phyloP scores from a whole-genome alignment of 202 grass and related monocot genomes.

The Setaria viridis region DNA sequence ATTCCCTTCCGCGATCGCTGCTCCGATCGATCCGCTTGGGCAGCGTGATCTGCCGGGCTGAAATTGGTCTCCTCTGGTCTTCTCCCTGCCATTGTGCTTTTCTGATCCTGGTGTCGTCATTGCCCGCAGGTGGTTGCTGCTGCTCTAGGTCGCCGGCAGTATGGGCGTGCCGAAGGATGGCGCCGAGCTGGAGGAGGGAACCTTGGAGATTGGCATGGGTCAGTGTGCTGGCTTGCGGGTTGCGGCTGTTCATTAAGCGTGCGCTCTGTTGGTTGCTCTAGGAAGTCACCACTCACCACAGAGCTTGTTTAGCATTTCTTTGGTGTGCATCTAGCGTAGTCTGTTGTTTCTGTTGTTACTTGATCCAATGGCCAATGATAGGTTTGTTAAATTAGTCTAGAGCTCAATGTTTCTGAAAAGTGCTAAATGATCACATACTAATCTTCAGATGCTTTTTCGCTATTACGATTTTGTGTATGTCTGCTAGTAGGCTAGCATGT shows the following conservation, averaged over 20 bases:
- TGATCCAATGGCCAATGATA: constrained; percentile 3
- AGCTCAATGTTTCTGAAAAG: background rate
- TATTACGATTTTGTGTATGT: background rate
- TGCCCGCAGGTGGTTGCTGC: constrained; percentile 29
- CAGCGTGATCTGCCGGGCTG: background rate
- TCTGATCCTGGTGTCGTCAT: constrained; percentile 26
- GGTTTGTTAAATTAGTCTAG: background rate
- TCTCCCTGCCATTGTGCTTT: background rate
- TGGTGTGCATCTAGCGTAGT: background rate
- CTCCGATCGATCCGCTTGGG: background rate
- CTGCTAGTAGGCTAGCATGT: background rate
- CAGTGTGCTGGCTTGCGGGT: background rate
- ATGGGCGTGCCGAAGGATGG: constrained; percentile 73
- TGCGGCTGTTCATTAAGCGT: background rate
- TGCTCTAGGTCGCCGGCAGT: constrained; percentile 34
- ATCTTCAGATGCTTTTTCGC: background rate
- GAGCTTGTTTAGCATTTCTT: background rate
- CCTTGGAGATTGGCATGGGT: constrained; percentile 96
- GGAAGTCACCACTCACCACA: background rate
- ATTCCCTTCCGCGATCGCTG: background rate
- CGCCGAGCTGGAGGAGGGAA: constrained; percentile 75
- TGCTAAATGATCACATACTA: background rate
- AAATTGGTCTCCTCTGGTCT: background rate
- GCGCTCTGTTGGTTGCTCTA: background rate
- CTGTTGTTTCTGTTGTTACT: background rate